These are phyloP conservation scores for Aureobasidium lini DNA, from an alignment of 2,329 filamentous ascomycete genomes.

Conservation along the genomic window DNA sequence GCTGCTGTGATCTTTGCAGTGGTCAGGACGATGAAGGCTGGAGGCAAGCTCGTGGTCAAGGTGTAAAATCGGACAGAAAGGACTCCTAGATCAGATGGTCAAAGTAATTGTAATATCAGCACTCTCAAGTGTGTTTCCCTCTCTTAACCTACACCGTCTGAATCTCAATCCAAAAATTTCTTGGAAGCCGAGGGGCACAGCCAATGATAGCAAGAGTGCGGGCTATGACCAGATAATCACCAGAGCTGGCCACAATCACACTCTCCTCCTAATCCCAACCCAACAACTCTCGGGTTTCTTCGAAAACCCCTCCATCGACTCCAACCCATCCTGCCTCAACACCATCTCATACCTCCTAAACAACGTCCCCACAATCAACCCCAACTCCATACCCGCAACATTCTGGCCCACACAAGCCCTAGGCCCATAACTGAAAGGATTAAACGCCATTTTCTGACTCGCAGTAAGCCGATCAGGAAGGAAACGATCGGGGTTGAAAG, in stretches of 20 bases:
- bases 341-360: conserved; percentile 31
- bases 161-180: too few relatives aligned
- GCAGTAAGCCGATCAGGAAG: conserved; percentile 34
- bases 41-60: conserved; percentile 24
- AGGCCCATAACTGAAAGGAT: conserved; percentile 36
- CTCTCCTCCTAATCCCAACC: conserved; percentile 19
- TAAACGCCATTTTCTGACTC: conserved; percentile 32
- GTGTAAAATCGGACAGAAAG: background rate
- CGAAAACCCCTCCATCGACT: conserved; percentile 30
- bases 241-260: too few relatives aligned
- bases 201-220: too few relatives aligned
- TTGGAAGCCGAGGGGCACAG: too few relatives aligned
- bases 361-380: conserved; percentile 32
- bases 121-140: too few relatives aligned
- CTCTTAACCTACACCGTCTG: too few relatives aligned
- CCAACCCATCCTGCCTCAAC: conserved; percentile 26
- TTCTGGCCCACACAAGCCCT: conserved; percentile 37
- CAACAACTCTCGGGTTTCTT: conserved; percentile 25
- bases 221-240: too few relatives aligned
- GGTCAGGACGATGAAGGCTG: conserved; percentile 22
- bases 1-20: conserved; percentile 16
- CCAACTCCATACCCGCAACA: conserved; percentile 36
- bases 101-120: background rate
- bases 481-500: conserved; percentile 34
- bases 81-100: background rate